These are phyloP conservation scores for Neodidymelliopsis sp. DNA, from an alignment of 2,329 filamentous ascomycete genomes.

Conservation along the genomic window DNA sequence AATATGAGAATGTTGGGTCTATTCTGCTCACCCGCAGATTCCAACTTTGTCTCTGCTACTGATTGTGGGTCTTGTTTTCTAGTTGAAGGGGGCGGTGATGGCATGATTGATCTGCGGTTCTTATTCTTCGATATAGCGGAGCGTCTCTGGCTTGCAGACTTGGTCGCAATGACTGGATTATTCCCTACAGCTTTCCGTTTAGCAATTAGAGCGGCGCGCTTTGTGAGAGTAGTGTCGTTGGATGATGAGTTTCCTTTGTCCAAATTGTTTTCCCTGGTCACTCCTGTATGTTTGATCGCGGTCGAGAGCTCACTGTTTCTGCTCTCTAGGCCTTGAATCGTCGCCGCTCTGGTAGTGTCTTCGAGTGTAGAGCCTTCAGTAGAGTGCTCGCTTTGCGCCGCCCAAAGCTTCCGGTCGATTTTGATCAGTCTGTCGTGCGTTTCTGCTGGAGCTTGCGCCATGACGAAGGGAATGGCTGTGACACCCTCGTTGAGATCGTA, in stretches of 20 bases:
- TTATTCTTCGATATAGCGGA: slow-evolving; percentile 12
- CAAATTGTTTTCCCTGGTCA: too few species aligned
- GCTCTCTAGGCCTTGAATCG: neutral
- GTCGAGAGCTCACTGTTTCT: neutral
- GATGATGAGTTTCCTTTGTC: neutral
- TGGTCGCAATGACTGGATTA: slow-evolving; percentile 3
- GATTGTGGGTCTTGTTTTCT: neutral
- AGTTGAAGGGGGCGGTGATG: slow-evolving; percentile 2
- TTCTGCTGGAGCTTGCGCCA: slow-evolving; percentile 6
- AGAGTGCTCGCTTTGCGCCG: neutral
- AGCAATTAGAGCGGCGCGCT: slow-evolving; percentile 12
- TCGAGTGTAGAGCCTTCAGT: neutral
- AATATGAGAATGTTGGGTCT: neutral
- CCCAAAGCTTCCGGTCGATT: slow-evolving; percentile 4
- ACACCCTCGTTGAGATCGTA: slow-evolving; percentile 8
- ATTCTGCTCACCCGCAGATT: neutral
- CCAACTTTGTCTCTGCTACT: neutral
- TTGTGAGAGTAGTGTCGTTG: neutral
- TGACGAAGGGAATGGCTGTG: slow-evolving; percentile 6
- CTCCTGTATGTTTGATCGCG: neutral
- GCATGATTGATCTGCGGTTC: slow-evolving; percentile 14
- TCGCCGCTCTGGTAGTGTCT: neutral
- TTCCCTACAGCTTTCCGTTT: slow-evolving; percentile 3
- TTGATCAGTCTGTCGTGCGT: slow-evolving; percentile 6
- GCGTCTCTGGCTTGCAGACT: slow-evolving; percentile 10